phyloP scores from a whole-genome alignment of 1,284 basidiomycete species.

The Pseudomicrostroma phylloplanum region DNA sequence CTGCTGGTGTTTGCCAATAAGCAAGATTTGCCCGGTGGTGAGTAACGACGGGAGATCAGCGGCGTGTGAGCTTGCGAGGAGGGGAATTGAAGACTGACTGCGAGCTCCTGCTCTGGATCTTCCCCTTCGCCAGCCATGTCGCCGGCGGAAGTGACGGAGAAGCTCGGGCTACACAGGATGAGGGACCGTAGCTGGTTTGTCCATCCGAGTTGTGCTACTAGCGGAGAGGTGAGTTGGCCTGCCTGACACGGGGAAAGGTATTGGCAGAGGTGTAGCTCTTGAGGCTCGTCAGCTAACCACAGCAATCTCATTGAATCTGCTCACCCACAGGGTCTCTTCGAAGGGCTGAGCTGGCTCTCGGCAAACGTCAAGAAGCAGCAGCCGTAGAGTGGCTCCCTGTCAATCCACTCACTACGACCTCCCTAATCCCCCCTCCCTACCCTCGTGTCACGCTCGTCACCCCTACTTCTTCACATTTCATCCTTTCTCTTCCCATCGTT shows the following conservation, averaged over 20 bases:
- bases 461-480: too few species aligned
- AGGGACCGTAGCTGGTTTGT: constrained; percentile 89
- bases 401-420: too few species aligned
- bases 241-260: not conserved
- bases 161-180: constrained; percentile 93
- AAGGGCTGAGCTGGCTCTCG: constrained; percentile 42
- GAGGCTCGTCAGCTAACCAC: not conserved
- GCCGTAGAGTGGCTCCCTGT: not conserved
- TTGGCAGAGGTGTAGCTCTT: not conserved
- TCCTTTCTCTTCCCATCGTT: too few species aligned
- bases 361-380: constrained; percentile 29
- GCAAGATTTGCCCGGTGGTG: constrained; percentile 82
- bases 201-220: constrained; percentile 60
- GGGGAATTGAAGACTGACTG: too few species aligned
- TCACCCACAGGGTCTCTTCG: constrained; percentile 27
- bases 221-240: constrained; percentile 25
- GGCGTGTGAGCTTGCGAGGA: too few species aligned
- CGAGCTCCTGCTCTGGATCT: too few species aligned
- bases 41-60: not conserved
- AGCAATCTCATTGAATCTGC: too few species aligned
- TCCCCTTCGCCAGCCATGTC: constrained; percentile 75
- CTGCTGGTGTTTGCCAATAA: constrained; percentile 99
- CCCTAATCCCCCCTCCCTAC: too few species aligned
- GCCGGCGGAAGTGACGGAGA: constrained; percentile 98
- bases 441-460: too few species aligned